Evolutionary conservation across 352 stramenopile species (phyloP), one percentile per base, ranked within the genome.

Genomic region (Globisporangium solare): DNA sequence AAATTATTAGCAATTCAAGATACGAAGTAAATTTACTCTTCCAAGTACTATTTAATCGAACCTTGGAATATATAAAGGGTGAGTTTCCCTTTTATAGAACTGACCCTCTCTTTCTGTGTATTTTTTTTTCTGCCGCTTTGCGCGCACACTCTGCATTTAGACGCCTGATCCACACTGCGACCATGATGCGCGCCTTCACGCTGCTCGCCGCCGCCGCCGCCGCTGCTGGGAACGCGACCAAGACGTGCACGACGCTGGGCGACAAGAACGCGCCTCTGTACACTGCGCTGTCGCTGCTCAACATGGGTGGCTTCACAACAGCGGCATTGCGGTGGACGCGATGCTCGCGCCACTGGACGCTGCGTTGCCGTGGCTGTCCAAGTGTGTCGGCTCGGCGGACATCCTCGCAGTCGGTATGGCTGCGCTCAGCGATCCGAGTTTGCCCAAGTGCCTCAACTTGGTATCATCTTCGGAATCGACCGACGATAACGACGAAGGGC

Each of bases 351-450:
- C 70, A 1, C 22, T 76, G 13, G 67, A 79, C 45, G 57, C 58
- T 31, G 58, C 67, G 21, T 35, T 67, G 18, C 70, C 70, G n/a
- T 73, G 67, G 64, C 58, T 79, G 8, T 76, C 70, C 32, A 64
- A 61, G 45, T 79, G 70, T 24, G 41, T 76, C 15, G 67, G 46
- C 14, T 76, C 67, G 1, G 59, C 58, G 6, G 61, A 74, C n/a
- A 45, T 76, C 14, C 46, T 79, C 14, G 51, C 58, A 14, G 43
- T 74, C 4, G 67, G 61, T 2, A 24, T 74, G 22, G 37, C 54
- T 5, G 40, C 72, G 32, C 46, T 76, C 11, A 54, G 64, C 10
- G 61, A 74, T 24, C 43, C 56, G 13, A 47, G 32, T 13, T 49
- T 66, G n/a, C 58, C 55, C 51, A 61, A 66, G 41, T 79, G 70